Conservation (phyloP, 306 rosid genomes). For the Begonia fuchsioides region DNA sequence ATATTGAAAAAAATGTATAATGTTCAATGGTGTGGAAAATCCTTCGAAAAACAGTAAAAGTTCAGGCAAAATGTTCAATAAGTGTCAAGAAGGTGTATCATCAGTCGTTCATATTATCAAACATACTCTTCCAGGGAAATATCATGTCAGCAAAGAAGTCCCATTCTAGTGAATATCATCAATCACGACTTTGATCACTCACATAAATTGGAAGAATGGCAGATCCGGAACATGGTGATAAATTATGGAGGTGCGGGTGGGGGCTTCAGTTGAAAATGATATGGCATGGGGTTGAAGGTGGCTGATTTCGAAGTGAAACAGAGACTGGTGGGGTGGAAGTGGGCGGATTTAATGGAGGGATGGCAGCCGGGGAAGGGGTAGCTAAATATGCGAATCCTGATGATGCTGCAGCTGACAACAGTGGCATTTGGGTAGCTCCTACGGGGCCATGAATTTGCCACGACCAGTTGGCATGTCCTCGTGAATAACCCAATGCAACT, state of each 20-base stretch:
- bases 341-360: constrained; percentile 25
- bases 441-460: constrained; percentile 69
- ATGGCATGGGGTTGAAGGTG: constrained; percentile 30
- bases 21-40: no score
- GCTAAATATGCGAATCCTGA: constrained; percentile 98
- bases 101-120: no score
- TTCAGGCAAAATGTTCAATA: no score
- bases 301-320: constrained; percentile 31
- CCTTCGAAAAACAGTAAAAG: no score
- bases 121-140: not conserved
- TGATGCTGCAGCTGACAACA: constrained; percentile 98
- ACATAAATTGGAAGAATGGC: not conserved
- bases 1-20: no score
- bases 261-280: constrained; percentile 34
- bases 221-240: not conserved
- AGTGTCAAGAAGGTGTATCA: no score
- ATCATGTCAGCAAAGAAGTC: constrained; percentile 7
- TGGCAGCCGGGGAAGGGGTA: constrained; percentile 41
- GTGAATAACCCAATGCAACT: constrained; percentile 50
- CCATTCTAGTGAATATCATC: not conserved
- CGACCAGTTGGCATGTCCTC: constrained; percentile 47
- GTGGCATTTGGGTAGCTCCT: constrained; percentile 46
- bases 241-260: constrained; percentile 35
- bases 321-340: constrained; percentile 34
- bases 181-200: constrained; percentile 9